Evolutionary conservation across 1,139 yeast species (phyloP), one percentile per base, ranked within the genome.

Genomic region (Arxiozyma bovina): DNA sequence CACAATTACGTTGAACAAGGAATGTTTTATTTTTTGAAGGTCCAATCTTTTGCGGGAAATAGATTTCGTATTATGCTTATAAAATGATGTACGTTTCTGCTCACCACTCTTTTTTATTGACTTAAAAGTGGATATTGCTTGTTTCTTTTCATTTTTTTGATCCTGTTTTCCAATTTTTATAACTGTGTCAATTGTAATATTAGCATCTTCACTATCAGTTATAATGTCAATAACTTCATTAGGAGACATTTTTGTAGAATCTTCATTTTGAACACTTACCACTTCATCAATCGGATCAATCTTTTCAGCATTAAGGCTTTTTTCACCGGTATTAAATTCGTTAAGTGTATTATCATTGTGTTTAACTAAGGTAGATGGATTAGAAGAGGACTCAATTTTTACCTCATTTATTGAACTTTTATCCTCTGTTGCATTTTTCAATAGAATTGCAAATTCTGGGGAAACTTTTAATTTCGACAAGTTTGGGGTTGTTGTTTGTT

Each of bases 381-480:
- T 7, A 8, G 40, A 15, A 6, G n/a, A 4, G 6, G 40, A 34
- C 4, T 34, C n/a, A 15, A 34, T 15, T 12, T 34, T 34, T 6
- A 12, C 40, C n/a, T 34, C 40, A 15, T 34, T 15, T 34, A 34
- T 34, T 15, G 6, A 34, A 34, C 4, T 34, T 12, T 34, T 34
- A 34, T 34, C 40, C 17, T 34, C 40, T 34, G 25, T 15, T 21
- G 49, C 30, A 22, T 34, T 34, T 34, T 38, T 46, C 43, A 46
- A 46, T 38, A 46, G 40, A 21, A 27, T 17, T 38, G 52, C 51
- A 43, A 57, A 57, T 40, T 57, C 60, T 40, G 52, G 42, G 5
- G 60, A 57, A 6, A 58, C 53, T n/a, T 55, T 56, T 25, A 58
- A 30, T 40, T 56, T 55, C 4, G 53, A 38, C 5, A 58, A n/a